phyloP scores from a whole-genome alignment of 371 early-diverging fungal species.

The Dichotomocladium elegans region DNA sequence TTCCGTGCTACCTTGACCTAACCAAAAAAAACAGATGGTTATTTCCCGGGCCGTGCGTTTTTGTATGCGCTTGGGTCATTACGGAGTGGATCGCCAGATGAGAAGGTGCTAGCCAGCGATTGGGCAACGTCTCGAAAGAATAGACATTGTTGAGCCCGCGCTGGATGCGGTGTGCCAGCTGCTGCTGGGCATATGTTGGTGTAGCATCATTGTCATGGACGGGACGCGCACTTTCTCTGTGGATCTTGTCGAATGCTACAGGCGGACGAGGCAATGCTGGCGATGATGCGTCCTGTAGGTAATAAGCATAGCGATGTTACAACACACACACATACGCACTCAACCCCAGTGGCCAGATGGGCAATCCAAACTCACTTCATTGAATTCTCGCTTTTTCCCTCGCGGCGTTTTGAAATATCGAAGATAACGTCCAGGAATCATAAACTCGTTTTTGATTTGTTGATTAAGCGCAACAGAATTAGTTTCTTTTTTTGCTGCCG shows the following conservation, averaged over 20 bases:
- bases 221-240: conserved; percentile 26
- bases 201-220: conserved; percentile 24
- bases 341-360: not conserved
- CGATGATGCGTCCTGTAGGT: too few relatives aligned
- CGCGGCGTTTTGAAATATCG: conserved; percentile 21
- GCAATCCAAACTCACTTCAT: not conserved
- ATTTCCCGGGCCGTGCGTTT: not conserved
- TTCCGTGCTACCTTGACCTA: conserved; percentile 34
- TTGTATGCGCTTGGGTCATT: not conserved
- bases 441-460: conserved; percentile 18
- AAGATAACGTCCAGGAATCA: conserved; percentile 39
- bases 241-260: conserved; percentile 8
- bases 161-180: conserved; percentile 28
- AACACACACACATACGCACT: not conserved
- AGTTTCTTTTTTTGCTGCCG: not conserved
- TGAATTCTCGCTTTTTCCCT: not conserved
- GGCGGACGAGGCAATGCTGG: not conserved
- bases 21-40: not conserved
- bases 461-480: not conserved
- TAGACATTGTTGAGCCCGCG: conserved; percentile 31
- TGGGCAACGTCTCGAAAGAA: conserved; percentile 28
- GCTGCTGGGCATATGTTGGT: conserved; percentile 30
- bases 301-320: not conserved
- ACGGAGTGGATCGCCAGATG: conserved; percentile 15
- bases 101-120: conserved; percentile 19